Evolutionary conservation across 2,329 filamentous ascomycete genomes (phyloP).

Genomic region (Rhynchosporium graminicola): DNA sequence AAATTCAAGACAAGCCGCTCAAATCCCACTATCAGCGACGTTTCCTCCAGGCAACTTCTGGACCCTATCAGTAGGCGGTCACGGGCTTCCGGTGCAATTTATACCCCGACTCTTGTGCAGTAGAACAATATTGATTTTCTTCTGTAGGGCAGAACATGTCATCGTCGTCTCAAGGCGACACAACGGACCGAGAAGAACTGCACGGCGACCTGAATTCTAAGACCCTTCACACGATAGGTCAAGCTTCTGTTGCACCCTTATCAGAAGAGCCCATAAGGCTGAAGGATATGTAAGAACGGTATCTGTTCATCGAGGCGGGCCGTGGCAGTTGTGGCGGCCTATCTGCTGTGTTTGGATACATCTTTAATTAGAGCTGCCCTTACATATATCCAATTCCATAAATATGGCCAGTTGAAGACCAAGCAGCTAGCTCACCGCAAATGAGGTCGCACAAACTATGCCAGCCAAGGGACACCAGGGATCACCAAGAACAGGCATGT

Average conservation of each 20-base stretch:
- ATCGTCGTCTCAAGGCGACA: slow-evolving; percentile 10
- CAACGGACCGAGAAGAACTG: slow-evolving; percentile 5
- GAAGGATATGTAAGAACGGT: slow-evolving; percentile 13
- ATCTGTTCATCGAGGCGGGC: slow-evolving; percentile 6
- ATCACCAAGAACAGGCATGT: slow-evolving; percentile 6
- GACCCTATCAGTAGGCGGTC: not conserved
- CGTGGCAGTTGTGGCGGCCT: slow-evolving; percentile 2
- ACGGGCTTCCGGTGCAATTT: slow-evolving; percentile 1
- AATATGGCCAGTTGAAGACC: slow-evolving; percentile 6
- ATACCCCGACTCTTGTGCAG: slow-evolving; percentile 10
- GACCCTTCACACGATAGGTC: not conserved
- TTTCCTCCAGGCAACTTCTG: not conserved
- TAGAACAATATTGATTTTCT: slow-evolving; percentile 10
- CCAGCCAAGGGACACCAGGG: slow-evolving; percentile 10
- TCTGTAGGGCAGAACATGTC: slow-evolving; percentile 9
- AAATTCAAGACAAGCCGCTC: not conserved
- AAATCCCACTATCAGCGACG: not conserved
- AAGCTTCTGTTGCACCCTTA: slow-evolving; percentile 9
- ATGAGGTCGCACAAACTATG: slow-evolving; percentile 9
- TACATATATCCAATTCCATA: not conserved
- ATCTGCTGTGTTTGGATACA: not conserved
- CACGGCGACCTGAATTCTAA: slow-evolving; percentile 8
- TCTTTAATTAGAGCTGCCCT: not conserved
- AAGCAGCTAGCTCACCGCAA: slow-evolving; percentile 8
- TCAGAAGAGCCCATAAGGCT: slow-evolving; percentile 12